These are phyloP conservation scores for Collybia sp. DNA, from an alignment of 768 basidiomycete genomes.

Conservation along the genomic window DNA sequence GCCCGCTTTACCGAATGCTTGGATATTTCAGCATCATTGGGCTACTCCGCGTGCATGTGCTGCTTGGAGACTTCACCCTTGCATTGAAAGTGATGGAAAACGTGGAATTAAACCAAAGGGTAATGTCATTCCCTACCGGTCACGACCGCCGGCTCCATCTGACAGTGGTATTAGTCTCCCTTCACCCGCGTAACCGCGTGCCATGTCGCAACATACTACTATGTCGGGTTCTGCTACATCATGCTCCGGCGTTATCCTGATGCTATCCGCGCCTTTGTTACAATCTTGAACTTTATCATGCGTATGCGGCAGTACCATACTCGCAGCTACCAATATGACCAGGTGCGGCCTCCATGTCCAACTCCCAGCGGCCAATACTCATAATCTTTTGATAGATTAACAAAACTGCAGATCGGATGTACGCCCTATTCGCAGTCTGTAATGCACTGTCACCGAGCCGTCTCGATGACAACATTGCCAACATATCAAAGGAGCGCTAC, in stretches of 20 bases:
- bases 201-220: slow-evolving; percentile 92
- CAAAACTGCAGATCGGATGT: slow-evolving; percentile 98
- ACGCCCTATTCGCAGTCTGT: slow-evolving; percentile 91
- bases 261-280: slow-evolving; percentile 90
- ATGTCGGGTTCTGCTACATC: slow-evolving; percentile 96
- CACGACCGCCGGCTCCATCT: slow-evolving; percentile 7
- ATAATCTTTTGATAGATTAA: slow-evolving; percentile 59
- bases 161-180: slow-evolving; percentile 49
- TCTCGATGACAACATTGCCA: slow-evolving; percentile 91
- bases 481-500: slow-evolving; percentile 88
- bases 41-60: slow-evolving; percentile 90
- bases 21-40: slow-evolving; percentile 98
- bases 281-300: slow-evolving; percentile 92
- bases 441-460: slow-evolving; percentile 89
- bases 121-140: slow-evolving; percentile 14
- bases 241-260: slow-evolving; percentile 93
- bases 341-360: slow-evolving; percentile 39
- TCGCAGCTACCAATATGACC: slow-evolving; percentile 93
- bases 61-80: slow-evolving; percentile 93
- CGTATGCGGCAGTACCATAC: slow-evolving; percentile 97
- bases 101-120: slow-evolving; percentile 90
- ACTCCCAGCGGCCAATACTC: background rate
- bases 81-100: slow-evolving; percentile 94
- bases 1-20: slow-evolving; percentile 88
- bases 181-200: slow-evolving; percentile 95